Conservation (phyloP, 331 rosid genomes). For the Quercus tomentella region DNA sequence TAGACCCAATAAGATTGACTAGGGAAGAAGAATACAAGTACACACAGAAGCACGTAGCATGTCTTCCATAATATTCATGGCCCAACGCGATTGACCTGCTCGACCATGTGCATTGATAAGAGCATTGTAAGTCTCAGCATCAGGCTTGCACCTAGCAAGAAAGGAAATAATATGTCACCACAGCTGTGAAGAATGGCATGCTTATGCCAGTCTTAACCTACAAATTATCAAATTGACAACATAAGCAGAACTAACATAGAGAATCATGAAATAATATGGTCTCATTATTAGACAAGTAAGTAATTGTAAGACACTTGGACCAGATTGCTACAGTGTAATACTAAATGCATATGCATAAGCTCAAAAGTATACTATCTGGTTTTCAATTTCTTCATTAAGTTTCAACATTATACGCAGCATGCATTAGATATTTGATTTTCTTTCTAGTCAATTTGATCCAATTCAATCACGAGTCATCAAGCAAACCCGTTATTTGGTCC, state of each 20-base stretch:
- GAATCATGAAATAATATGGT: background rate
- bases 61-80: conserved; percentile 92
- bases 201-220: background rate
- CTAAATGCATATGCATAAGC: no score
- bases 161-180: conserved; percentile 12
- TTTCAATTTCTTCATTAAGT: background rate
- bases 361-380: no score
- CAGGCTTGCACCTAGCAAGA: conserved; percentile 80
- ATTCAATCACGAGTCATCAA: background rate
- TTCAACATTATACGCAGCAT: background rate
- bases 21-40: conserved; percentile 64
- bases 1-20: conserved; percentile 44
- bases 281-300: no score
- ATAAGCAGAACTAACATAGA: background rate
- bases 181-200: background rate
- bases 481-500: background rate
- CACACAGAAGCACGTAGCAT: conserved; percentile 98
- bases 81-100: conserved; percentile 97
- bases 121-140: conserved; percentile 83
- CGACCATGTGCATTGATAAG: conserved; percentile 87
- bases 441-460: background rate
- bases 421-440: background rate
- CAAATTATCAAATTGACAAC: background rate
- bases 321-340: no score
- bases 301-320: no score